Percentiles rank a stretch among this genome's conserved stretches.
These are phyloP conservation scores for Lactifluus pinguis DNA, from an alignment of 768 basidiomycete species.

Conservation along the genomic window DNA sequence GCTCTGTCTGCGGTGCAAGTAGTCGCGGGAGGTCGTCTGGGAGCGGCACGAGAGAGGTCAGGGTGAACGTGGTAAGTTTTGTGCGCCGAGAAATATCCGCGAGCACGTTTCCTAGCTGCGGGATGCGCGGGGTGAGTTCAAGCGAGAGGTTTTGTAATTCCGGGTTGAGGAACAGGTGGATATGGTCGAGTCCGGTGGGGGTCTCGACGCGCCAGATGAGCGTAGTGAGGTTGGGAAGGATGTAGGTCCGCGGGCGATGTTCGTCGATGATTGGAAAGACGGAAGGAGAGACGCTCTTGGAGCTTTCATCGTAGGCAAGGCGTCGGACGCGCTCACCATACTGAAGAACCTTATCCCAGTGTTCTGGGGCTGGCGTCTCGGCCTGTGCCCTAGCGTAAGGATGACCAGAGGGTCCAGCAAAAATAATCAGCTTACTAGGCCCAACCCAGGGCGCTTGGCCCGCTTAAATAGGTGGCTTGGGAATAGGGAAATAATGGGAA, in stretches of 20 bases:
- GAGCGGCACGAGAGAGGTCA: conserved; percentile 58
- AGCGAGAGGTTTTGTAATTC: conserved; percentile 50
- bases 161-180: conserved; percentile 57
- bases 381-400: conserved; percentile 31
- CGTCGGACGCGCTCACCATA: conserved; percentile 63
- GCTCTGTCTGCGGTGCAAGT: conserved; percentile 44
- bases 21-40: conserved; percentile 66
- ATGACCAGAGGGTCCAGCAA: background rate
- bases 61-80: conserved; percentile 56
- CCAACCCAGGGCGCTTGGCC: conserved; percentile 62
- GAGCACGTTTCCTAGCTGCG: conserved; percentile 53
- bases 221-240: conserved; percentile 61
- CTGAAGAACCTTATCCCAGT: conserved; percentile 58
- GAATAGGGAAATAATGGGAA: conserved; percentile 65
- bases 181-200: conserved; percentile 53
- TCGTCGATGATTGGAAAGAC: conserved; percentile 63
- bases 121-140: conserved; percentile 51
- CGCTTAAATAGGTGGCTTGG: conserved; percentile 60
- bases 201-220: conserved; percentile 69
- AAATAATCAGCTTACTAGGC: conserved; percentile 45
- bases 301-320: conserved; percentile 59
- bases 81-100: conserved; percentile 54
- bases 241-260: conserved; percentile 48
- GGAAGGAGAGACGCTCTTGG: conserved; percentile 52
- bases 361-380: conserved; percentile 51